Percentiles rank a stretch among this genome's conserved stretches.
These are phyloP conservation scores for Sporothrix phasma DNA, from an alignment of 2,329 filamentous ascomycete genomes.

Conservation along the genomic window DNA sequence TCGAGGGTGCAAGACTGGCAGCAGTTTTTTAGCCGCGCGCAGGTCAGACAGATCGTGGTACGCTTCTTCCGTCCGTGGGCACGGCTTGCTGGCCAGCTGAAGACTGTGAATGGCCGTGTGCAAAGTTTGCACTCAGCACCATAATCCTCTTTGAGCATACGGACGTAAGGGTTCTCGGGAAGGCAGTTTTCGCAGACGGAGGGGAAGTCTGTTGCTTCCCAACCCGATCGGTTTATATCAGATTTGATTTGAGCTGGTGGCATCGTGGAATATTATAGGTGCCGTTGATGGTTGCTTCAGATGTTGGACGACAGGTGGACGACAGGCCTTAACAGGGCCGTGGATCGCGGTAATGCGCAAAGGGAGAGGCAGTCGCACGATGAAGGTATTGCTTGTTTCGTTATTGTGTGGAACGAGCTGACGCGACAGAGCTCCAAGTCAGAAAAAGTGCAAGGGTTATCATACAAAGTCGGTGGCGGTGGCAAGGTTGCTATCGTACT, in stretches of 20 bases:
- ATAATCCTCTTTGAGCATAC: slow-evolving; percentile 97
- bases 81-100: slow-evolving; percentile 88
- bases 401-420: too few species aligned
- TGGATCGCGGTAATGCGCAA: neutral
- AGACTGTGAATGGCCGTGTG: slow-evolving; percentile 90
- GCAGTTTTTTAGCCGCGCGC: slow-evolving; percentile 94
- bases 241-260: slow-evolving; percentile 82
- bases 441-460: slow-evolving; percentile 5
- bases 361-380: neutral
- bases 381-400: neutral
- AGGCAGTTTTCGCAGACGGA: slow-evolving; percentile 88
- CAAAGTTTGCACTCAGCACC: slow-evolving; percentile 82
- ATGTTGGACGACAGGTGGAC: neutral
- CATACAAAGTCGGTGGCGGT: neutral
- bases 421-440: neutral
- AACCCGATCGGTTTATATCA: slow-evolving; percentile 88
- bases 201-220: slow-evolving; percentile 88
- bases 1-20: slow-evolving; percentile 99
- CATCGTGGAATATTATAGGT: slow-evolving; percentile 22
- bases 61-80: slow-evolving; percentile 80
- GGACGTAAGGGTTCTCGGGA: slow-evolving; percentile 92
- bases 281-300: neutral
- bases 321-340: too few species aligned
- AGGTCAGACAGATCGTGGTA: slow-evolving; percentile 93
- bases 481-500: neutral